Conservation (phyloP, 2,329 filamentous ascomycete species). For the Penicillium sp. region DNA sequence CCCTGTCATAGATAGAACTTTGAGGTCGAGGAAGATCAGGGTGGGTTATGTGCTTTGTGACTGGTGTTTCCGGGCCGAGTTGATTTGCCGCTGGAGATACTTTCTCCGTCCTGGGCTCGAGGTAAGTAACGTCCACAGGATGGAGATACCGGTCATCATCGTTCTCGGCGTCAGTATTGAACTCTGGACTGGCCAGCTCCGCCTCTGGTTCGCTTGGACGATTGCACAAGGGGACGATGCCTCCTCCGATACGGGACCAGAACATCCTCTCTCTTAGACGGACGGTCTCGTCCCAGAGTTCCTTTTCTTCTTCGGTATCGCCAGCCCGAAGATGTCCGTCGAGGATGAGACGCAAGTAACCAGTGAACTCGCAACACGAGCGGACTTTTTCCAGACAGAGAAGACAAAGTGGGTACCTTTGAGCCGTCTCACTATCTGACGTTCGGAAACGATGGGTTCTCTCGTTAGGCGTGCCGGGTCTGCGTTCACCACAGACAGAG, state of each 20-base stretch:
- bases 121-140: conserved; percentile 6
- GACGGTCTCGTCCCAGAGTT: conserved; percentile 93
- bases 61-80: not conserved
- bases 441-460: conserved; percentile 86
- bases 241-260: conserved; percentile 88
- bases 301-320: conserved; percentile 77
- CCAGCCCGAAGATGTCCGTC: conserved; percentile 89
- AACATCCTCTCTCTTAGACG: conserved; percentile 92
- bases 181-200: conserved; percentile 1
- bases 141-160: conserved; percentile 2
- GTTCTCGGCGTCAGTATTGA: not conserved
- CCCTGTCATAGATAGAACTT: conserved; percentile 8
- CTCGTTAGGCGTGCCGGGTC: conserved; percentile 67
- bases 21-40: conserved; percentile 3
- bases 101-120: conserved; percentile 8
- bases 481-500: conserved; percentile 81
- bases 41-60: not conserved
- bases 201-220: conserved; percentile 24
- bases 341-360: conserved; percentile 85
- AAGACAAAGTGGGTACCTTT: conserved; percentile 83
- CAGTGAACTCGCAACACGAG: conserved; percentile 87
- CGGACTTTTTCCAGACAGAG: conserved; percentile 83
- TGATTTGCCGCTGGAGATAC: not conserved
- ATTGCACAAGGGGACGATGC: conserved; percentile 69
- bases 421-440: conserved; percentile 79